These are phyloP conservation scores for Panus rudis DNA, from an alignment of 768 basidiomycete species.

Conservation along the genomic window DNA sequence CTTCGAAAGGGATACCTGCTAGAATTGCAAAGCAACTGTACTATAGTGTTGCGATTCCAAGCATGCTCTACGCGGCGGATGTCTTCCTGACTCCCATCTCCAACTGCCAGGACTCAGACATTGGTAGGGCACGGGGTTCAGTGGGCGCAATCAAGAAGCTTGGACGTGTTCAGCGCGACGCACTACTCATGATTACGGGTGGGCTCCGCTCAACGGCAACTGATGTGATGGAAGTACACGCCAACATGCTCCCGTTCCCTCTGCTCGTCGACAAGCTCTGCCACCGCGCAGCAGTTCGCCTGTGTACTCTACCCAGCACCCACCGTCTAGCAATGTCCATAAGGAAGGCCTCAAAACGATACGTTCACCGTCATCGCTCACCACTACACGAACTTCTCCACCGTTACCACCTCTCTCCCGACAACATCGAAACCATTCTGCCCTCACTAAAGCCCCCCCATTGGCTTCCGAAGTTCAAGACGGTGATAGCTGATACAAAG, in stretches of 20 bases:
- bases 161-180: constrained; percentile 16
- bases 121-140: neutral
- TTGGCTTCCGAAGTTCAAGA: constrained; percentile 3
- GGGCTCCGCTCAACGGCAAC: constrained; percentile 18
- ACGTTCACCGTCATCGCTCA: constrained; percentile 12
- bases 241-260: constrained; percentile 13
- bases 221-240: constrained; percentile 17
- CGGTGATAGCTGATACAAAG: neutral
- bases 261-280: constrained; percentile 12
- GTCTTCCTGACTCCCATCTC: constrained; percentile 12
- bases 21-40: constrained; percentile 19
- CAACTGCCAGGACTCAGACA: neutral
- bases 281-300: constrained; percentile 8
- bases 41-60: constrained; percentile 18
- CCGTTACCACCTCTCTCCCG: constrained; percentile 9
- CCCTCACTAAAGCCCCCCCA: constrained; percentile 6
- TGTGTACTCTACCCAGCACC: constrained; percentile 14
- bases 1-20: constrained; percentile 14
- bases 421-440: constrained; percentile 11
- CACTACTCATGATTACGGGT: constrained; percentile 14
- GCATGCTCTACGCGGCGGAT: constrained; percentile 28
- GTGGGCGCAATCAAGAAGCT: constrained; percentile 8
- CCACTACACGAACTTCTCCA: constrained; percentile 18
- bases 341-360: neutral
- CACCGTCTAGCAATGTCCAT: constrained; percentile 20